Evolutionary conservation across 2,329 filamentous ascomycete genomes (phyloP).

Genomic region (Fusarium albosuccineum): DNA sequence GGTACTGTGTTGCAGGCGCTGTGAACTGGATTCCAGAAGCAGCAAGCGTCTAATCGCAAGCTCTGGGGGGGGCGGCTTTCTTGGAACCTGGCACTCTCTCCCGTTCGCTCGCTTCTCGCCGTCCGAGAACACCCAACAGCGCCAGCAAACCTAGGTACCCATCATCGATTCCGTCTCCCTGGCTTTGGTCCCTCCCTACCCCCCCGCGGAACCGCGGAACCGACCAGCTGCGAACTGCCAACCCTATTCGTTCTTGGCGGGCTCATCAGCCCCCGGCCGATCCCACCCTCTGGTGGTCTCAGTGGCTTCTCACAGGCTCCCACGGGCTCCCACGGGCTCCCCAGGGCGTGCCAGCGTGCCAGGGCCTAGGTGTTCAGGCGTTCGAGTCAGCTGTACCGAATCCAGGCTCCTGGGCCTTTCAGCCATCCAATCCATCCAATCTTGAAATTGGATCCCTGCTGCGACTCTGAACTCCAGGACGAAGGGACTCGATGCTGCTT

Average conservation of each 20-base stretch:
- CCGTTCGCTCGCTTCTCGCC: slow-evolving; percentile 4
- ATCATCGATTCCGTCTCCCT: slow-evolving; percentile 42
- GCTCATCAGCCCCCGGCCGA: slow-evolving; percentile 16
- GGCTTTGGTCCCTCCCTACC: slow-evolving; percentile 31
- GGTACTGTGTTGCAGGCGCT: no score
- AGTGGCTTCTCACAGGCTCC: slow-evolving; percentile 7
- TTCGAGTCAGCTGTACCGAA: slow-evolving; percentile 47
- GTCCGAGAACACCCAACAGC: slow-evolving; percentile 15
- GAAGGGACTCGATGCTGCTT: background rate
- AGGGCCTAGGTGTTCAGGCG: slow-evolving; percentile 18
- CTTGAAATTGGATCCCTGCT: background rate
- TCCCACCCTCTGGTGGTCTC: slow-evolving; percentile 28
- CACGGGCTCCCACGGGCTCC: background rate
- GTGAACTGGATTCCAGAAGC: slow-evolving; percentile 22
- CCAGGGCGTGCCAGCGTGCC: slow-evolving; percentile 19
- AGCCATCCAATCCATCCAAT: slow-evolving; percentile 23
- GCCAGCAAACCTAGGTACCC: background rate
- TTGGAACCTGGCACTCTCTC: slow-evolving; percentile 29
- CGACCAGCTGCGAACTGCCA: slow-evolving; percentile 31
- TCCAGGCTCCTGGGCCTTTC: slow-evolving; percentile 47
- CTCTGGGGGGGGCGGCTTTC: slow-evolving; percentile 14
- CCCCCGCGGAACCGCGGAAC: slow-evolving; percentile 3
- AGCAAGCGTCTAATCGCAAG: slow-evolving; percentile 3
- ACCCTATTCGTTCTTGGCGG: slow-evolving; percentile 27
- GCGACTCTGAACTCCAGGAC: background rate